Evolutionary conservation across 2,329 filamentous ascomycete species (phyloP), one percentile per base, ranked within the genome.

Genomic region (Aspergillus tamarii): DNA sequence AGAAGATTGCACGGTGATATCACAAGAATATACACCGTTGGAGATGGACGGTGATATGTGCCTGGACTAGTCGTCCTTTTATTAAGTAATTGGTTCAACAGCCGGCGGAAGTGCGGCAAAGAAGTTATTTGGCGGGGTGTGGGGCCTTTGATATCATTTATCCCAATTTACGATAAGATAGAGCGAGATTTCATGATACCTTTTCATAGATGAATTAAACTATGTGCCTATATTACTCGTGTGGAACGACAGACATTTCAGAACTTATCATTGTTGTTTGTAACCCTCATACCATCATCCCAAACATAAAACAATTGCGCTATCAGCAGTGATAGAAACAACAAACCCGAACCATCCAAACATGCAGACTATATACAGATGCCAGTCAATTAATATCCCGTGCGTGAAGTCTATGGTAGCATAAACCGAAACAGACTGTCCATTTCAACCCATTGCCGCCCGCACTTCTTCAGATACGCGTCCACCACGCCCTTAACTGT

Each of bases 381-480:
- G 59, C 52, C 21, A 48, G 21, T 26, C 21, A 54, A 61, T 26
- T 62, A 67, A 65, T 56, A 57, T 61, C 58, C 59, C 66, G 62
- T 57, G 61, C 68, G 78, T 26, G 26, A 8, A 41, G 34, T 64
- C 19, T 81, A 73, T 64, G 82, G 84, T 80, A 87, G 85, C 67
- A 77, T 79, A 66, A 79, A 79, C 54, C 87, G 85, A 83, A 97
- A 97, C 67, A 97, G 80, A 68, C 84, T 89, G 78, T 95, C 93
- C 94, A 97, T 97, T 69, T 92, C 91, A 59, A 97, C 94, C 92
- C 93, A 97, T 78, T 93, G 91, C 70, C 92, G 84, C 30, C 94
- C 94, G 78, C 93, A 96, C 81, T 94, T 95, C 73, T 93, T 92
- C 70, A 97, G 80, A 80, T 96, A 96, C 73, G 83, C 88, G 68